These are phyloP conservation scores for Pichia nakasei DNA, from an alignment of 805 yeast species.

Conservation along the genomic window DNA sequence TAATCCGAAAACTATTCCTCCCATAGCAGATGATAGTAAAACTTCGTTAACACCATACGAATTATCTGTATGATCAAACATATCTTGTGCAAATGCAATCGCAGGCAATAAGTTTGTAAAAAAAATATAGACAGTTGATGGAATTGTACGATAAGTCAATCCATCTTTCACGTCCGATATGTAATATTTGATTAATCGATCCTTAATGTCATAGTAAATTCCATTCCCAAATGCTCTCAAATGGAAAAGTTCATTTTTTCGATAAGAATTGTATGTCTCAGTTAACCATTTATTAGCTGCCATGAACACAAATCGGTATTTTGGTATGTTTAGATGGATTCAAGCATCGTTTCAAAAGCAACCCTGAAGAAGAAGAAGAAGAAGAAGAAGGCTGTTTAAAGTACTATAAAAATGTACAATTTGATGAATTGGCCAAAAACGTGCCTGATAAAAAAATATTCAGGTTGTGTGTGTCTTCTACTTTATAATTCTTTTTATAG, in stretches of 20 bases:
- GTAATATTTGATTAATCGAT: conserved; percentile 55
- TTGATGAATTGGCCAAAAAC: too few species aligned
- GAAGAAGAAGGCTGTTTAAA: too few species aligned
- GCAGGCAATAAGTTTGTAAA: conserved; percentile 91
- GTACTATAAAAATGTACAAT: too few species aligned
- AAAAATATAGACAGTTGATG: conserved; percentile 72
- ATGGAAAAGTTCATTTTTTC: conserved; percentile 16
- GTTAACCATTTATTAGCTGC: background rate
- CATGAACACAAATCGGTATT: background rate
- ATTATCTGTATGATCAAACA: conserved; percentile 85
- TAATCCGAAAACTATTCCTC: conserved; percentile 81
- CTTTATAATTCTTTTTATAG: too few species aligned
- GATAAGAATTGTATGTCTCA: conserved; percentile 6
- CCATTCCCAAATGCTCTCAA: conserved; percentile 36
- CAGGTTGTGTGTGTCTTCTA: too few species aligned
- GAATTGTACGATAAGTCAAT: conserved; percentile 76
- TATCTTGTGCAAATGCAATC: conserved; percentile 91
- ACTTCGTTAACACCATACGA: conserved; percentile 91
- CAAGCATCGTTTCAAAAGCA: too few species aligned
- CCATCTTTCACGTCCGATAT: conserved; percentile 77
- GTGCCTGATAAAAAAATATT: too few species aligned
- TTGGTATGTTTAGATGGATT: too few species aligned
- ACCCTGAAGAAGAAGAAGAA: too few species aligned
- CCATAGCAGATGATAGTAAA: conserved; percentile 73
- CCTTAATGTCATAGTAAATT: conserved; percentile 40